Conservation (phyloP, 2,329 filamentous ascomycete species). For the Apiospora marii region DNA sequence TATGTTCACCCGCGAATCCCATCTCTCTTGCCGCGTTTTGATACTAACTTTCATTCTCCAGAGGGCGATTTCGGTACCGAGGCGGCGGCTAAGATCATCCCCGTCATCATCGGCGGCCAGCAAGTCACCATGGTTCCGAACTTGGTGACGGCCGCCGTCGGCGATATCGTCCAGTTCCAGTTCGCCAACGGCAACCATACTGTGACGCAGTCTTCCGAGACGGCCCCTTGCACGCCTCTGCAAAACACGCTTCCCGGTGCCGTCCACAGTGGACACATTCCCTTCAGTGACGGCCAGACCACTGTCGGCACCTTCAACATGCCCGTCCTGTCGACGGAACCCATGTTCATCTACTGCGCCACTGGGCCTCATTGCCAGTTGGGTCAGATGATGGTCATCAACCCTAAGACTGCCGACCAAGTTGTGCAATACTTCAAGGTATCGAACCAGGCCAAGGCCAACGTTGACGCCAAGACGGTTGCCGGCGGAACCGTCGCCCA, state of each 20-base stretch:
- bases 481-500: constrained; percentile 39
- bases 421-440: constrained; percentile 40
- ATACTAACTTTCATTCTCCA: neutral
- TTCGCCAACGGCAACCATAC: constrained; percentile 54
- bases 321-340: constrained; percentile 50
- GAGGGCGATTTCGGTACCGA: constrained; percentile 6
- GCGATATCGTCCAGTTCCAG: constrained; percentile 52
- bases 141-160: constrained; percentile 42
- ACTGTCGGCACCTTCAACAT: constrained; percentile 56
- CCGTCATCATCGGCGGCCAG: constrained; percentile 48
- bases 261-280: constrained; percentile 52
- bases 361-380: constrained; percentile 56
- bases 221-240: constrained; percentile 48
- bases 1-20: neutral
- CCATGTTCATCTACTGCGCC: constrained; percentile 61
- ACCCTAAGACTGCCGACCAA: constrained; percentile 46
- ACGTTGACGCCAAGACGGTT: constrained; percentile 40
- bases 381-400: constrained; percentile 60
- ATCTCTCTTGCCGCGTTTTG: too few relatives aligned
- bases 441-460: constrained; percentile 33
- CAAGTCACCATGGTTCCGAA: constrained; percentile 50
- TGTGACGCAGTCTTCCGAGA: constrained; percentile 48
- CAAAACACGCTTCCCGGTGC: constrained; percentile 42
- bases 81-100: constrained; percentile 37
- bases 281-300: constrained; percentile 45